These are phyloP conservation scores for Aphanocladium album DNA, from an alignment of 2,329 filamentous ascomycete species.

Conservation along the genomic window DNA sequence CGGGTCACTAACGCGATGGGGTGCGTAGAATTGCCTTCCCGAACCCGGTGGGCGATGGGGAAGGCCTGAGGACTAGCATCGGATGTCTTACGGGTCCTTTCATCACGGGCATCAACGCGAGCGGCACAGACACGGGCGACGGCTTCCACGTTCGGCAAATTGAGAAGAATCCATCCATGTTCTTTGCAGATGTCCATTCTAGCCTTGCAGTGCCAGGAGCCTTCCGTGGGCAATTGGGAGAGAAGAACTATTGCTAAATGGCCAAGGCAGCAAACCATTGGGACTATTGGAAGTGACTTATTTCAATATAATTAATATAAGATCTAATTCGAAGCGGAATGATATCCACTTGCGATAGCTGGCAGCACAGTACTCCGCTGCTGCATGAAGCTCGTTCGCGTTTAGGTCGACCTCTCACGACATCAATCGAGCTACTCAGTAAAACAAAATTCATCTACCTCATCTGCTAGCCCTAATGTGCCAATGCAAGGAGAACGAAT, in stretches of 20 bases:
- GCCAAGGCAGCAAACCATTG: background rate
- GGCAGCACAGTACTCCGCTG: no score
- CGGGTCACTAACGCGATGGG: background rate
- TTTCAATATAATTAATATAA: no score
- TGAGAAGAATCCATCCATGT: slow-evolving; percentile 42
- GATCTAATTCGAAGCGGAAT: no score
- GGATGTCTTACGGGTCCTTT: slow-evolving; percentile 38
- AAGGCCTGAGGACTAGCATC: slow-evolving; percentile 29
- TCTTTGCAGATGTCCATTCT: slow-evolving; percentile 52
- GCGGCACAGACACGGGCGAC: slow-evolving; percentile 28
- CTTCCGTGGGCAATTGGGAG: slow-evolving; percentile 44
- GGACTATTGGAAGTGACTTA: no score
- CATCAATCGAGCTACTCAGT: no score
- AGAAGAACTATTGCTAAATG: slow-evolving; percentile 7
- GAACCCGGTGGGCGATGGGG: slow-evolving; percentile 37
- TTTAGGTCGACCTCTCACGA: no score
- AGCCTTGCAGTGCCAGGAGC: slow-evolving; percentile 44
- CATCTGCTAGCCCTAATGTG: no score
- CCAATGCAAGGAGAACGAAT: no score
- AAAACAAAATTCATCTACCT: no score
- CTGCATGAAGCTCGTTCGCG: no score
- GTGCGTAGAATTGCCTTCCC: slow-evolving; percentile 39
- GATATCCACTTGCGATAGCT: no score
- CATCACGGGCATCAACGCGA: slow-evolving; percentile 26
- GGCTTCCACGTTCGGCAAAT: slow-evolving; percentile 47